Base-by-base conservation (phyloP, 805 yeast genomes). In the Citeromyces nyonsensis region DNA sequence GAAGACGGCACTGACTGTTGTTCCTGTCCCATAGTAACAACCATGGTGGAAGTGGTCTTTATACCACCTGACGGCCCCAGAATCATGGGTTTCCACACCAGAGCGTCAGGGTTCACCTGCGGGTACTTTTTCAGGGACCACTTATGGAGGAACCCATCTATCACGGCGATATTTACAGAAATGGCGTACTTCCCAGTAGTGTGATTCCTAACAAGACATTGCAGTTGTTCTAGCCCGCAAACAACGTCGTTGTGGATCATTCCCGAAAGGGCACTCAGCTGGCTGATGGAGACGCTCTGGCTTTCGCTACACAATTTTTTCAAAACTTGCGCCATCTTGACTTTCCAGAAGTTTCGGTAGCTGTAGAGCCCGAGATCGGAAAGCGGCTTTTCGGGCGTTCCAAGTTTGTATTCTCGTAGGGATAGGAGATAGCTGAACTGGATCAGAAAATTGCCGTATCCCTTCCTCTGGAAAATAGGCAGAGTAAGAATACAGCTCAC, bases 371-470 rank as follows among this genome's bases (percentile, higher is more conserved):
- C 98, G 34, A 88, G 56, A 40, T 80, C 86, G 41, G 91, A 77
- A 36, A 88, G 60, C 1, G 98, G 98, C 47, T 86, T 88, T 45
- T 91, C 98, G 0, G 98, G 98, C 0, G 96, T 81, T 1, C 97
- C 98, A 35, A 67, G 66, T 39, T 75, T 77, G 42, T 66, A 73
- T 48, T 88, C 96, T 36, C 70, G 63, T 33, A 78, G 59, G 1
- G 91, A 69, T 31, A 91, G 55, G 11, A 85, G 53, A 47, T 91
- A 91, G 35, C 95, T 82, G 50, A 91, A 84, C 40, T 82, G 93
- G 47, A 91, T 88, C 36, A 91, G 59, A 37, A 88, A 66, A 48
- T 73, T 77, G 2, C 98, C 98, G 52, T 80, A 84, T 0, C 97
- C 97, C 39, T 72, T 71, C 32, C 95, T 56, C 53, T 88, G 96